A percentile compares a stretch with the other conserved stretches of the same genome.
Evolutionary conservation across 1,284 basidiomycete genomes (phyloP).

Genomic region (Pholiota adiposa): DNA sequence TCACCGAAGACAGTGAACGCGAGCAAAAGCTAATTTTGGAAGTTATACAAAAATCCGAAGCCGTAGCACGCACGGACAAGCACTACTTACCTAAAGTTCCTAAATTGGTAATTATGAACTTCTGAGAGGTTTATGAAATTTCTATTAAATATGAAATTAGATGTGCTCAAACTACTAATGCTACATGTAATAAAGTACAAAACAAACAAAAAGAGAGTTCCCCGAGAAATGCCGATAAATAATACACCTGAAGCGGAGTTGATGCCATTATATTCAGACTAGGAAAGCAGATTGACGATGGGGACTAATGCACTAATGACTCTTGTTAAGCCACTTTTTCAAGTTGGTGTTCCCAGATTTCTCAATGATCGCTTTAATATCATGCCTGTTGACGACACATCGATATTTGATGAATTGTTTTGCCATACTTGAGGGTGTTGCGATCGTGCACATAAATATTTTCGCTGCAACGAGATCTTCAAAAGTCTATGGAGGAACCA

Average conservation of each 20-base stretch:
- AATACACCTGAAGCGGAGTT: no score
- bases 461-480: conserved; percentile 59
- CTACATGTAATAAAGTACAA: no score
- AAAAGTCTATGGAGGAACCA: conserved; percentile 56
- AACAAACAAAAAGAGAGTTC: no score
- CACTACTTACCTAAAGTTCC: neutral
- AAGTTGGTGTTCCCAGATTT: conserved; percentile 68
- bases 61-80: neutral
- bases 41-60: neutral
- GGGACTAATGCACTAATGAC: neutral
- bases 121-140: no score
- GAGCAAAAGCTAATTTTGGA: neutral
- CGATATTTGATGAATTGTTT: conserved; percentile 73
- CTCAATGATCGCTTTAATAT: conserved; percentile 69
- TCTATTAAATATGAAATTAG: no score
- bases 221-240: no score
- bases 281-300: no score
- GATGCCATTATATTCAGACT: no score
- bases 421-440: conserved; percentile 48
- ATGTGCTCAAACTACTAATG: no score
- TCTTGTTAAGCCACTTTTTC: conserved; percentile 74
- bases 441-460: conserved; percentile 54
- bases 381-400: conserved; percentile 57
- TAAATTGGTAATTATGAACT: no score
- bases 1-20: neutral